A percentile compares a stretch with the other conserved stretches of the same genome.
Evolutionary conservation across 768 basidiomycete genomes (phyloP).

Genomic region (Mycena indigotica): DNA sequence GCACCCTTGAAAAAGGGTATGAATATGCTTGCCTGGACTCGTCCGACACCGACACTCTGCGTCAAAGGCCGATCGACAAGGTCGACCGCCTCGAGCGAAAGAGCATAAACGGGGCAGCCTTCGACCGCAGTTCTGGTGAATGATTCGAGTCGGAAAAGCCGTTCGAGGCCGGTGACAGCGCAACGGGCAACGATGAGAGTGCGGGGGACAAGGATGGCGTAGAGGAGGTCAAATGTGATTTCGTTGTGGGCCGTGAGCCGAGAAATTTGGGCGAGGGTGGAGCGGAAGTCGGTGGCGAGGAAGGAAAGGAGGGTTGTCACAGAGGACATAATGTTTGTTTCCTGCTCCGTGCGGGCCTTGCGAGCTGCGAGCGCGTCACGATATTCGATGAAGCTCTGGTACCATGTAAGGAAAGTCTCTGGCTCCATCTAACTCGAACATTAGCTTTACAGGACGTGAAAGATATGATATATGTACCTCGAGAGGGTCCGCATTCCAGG

Average conservation of each 20-base stretch:
- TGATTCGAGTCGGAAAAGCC: constrained; percentile 49
- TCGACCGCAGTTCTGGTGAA: constrained; percentile 40
- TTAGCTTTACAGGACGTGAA: background rate
- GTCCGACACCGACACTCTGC: constrained; percentile 42
- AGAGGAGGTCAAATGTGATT: constrained; percentile 59
- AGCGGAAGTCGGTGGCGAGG: constrained; percentile 50
- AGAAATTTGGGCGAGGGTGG: constrained; percentile 47
- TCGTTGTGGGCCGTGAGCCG: constrained; percentile 55
- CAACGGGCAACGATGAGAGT: constrained; percentile 54
- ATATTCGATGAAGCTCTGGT: constrained; percentile 48
- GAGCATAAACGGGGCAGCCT: constrained; percentile 43
- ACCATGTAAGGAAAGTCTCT: constrained; percentile 57
- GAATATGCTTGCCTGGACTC: constrained; percentile 42
- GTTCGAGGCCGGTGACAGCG: constrained; percentile 53
- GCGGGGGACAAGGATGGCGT: constrained; percentile 57
- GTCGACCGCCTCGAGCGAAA: constrained; percentile 55
- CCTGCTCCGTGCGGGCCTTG: constrained; percentile 41
- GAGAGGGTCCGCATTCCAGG: constrained; percentile 61
- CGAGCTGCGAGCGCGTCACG: constrained; percentile 40
- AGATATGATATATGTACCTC: constrained; percentile 39
- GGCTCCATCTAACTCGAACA: constrained; percentile 50
- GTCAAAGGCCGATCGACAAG: constrained; percentile 41
- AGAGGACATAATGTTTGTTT: constrained; percentile 45
- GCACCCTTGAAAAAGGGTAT: constrained; percentile 52
- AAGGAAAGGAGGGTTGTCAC: constrained; percentile 53